A percentile compares a stretch with the other conserved stretches of the same genome.
phyloP scores from a whole-genome alignment of 306 rosid genomes.

The Luffa acutangula region DNA sequence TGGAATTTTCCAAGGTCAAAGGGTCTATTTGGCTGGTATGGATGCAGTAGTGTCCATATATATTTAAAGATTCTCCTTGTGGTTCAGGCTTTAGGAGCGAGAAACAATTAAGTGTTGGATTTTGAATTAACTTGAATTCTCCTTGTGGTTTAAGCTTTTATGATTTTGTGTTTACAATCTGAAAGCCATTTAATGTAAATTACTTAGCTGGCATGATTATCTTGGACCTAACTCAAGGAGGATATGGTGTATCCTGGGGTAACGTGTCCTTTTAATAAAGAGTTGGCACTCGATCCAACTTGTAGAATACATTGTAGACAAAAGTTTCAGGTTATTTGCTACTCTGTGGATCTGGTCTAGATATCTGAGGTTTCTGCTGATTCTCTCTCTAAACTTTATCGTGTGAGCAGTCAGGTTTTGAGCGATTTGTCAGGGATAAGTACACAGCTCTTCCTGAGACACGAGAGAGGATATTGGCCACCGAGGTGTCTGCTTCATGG shows the following conservation, averaged over 20 bases:
- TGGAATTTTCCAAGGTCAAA: not conserved
- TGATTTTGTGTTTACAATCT: not conserved
- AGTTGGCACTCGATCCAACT: not conserved
- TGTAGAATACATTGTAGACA: not conserved
- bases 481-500: constrained; percentile 82
- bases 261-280: not conserved
- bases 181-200: not conserved
- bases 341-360: not conserved
- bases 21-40: not conserved
- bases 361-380: constrained; percentile 12
- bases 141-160: not conserved
- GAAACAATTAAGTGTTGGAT: not conserved
- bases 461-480: constrained; percentile 79
- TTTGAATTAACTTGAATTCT: not conserved
- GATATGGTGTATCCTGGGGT: not conserved
- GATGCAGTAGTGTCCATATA: not conserved
- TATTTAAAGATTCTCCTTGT: not conserved
- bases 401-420: constrained; percentile 83
- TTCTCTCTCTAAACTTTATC: constrained; percentile 7
- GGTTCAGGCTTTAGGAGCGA: not conserved
- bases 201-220: not conserved
- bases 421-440: constrained; percentile 66
- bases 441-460: constrained; percentile 89
- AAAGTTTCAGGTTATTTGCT: not conserved
- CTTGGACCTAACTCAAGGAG: not conserved